phyloP scores from a whole-genome alignment of 1,284 basidiomycete species.

The Rhodotorula sp. region DNA sequence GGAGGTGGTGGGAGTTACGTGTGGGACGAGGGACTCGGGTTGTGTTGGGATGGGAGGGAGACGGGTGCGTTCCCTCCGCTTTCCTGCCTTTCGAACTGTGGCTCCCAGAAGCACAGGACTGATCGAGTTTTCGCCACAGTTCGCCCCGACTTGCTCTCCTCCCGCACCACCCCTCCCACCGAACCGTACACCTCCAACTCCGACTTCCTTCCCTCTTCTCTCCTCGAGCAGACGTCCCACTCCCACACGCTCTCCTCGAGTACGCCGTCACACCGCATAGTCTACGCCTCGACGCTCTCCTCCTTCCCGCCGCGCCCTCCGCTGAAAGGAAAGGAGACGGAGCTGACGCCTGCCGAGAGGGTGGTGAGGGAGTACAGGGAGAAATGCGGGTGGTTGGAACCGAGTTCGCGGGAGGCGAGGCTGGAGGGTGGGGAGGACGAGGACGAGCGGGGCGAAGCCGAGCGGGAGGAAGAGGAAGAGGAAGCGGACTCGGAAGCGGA shows the following conservation, averaged over 20 bases:
- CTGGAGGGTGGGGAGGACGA: neutral
- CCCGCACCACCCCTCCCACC: neutral
- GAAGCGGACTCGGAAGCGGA: neutral
- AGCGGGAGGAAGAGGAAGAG: neutral
- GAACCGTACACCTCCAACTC: constrained; percentile 31
- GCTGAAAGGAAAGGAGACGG: constrained; percentile 15
- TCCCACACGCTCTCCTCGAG: neutral
- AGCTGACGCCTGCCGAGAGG: constrained; percentile 11
- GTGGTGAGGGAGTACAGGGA: constrained; percentile 29
- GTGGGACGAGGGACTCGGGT: constrained; percentile 24
- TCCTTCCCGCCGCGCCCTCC: constrained; percentile 37
- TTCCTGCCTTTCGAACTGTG: neutral
- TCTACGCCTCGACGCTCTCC: constrained; percentile 37
- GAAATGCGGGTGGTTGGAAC: constrained; percentile 4
- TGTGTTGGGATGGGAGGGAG: constrained; percentile 39
- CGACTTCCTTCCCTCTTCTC: constrained; percentile 15
- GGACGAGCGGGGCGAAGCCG: too few species aligned
- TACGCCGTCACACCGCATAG: constrained; percentile 8
- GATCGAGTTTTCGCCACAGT: constrained; percentile 5
- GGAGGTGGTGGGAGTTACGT: constrained; percentile 16
- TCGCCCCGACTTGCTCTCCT: constrained; percentile 27
- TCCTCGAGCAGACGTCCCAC: neutral
- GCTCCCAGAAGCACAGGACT: too few species aligned
- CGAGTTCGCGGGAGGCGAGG: neutral
- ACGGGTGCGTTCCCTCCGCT: constrained; percentile 9